phyloP scores from a whole-genome alignment of 371 early-diverging fungal genomes.

The Encephalitozoon intestinalis region DNA sequence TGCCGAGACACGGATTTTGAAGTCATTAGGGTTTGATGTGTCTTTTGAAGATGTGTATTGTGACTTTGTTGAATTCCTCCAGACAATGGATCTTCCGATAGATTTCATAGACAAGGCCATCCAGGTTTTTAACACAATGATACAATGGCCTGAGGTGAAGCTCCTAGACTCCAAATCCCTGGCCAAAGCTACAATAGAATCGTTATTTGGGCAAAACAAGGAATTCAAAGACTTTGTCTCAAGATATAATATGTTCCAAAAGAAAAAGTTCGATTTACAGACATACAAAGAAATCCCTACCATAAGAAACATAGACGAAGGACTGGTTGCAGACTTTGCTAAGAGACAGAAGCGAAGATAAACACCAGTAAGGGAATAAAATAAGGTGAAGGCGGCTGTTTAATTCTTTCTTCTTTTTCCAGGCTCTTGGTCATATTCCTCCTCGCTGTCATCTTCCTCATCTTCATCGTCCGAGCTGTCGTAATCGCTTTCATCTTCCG shows the following conservation, averaged over 20 bases:
- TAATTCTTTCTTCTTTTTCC: conserved; percentile 31
- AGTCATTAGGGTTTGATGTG: neutral
- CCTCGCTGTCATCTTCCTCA: conserved; percentile 36
- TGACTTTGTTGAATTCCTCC: neutral
- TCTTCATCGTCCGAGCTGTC: conserved; percentile 18
- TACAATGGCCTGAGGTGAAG: neutral
- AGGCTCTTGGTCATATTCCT: conserved; percentile 25
- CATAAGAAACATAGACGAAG: neutral
- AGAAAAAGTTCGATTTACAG: neutral
- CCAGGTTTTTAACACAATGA: neutral
- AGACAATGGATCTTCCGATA: neutral
- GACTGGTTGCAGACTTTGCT: neutral
- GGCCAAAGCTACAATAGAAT: neutral
- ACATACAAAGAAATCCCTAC: neutral
- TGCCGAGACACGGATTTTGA: neutral
- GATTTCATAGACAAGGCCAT: neutral
- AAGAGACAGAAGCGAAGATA: neutral
- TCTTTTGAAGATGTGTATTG: conserved; percentile 1
- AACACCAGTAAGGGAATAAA: neutral
- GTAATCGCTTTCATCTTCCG: neutral
- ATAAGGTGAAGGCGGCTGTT: neutral
- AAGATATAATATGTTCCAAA: neutral
- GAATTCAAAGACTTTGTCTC: neutral
- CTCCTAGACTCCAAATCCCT: neutral
- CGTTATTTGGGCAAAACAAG: neutral